Conservation (phyloP, 106 monocot genomes). For the Gastrodia elata region DNA sequence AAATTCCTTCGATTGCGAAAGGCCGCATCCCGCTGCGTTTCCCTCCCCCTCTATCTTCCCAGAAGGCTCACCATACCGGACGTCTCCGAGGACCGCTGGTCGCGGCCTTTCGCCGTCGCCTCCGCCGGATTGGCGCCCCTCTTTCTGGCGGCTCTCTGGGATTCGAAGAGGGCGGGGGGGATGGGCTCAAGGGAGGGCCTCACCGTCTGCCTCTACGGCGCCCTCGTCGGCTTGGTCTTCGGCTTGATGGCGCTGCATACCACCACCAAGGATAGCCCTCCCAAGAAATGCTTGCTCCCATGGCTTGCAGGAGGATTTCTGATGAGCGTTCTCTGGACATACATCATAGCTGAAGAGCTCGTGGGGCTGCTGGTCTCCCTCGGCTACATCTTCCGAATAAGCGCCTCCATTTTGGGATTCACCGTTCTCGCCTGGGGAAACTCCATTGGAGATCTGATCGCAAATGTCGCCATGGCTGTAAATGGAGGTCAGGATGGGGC, state of each 20-base stretch:
- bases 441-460: constrained; percentile 44
- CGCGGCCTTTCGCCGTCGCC: constrained; percentile 20
- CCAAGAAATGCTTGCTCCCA: constrained; percentile 19
- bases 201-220: constrained; percentile 10
- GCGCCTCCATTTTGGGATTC: constrained; percentile 38
- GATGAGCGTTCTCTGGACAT: constrained; percentile 63
- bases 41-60: constrained; percentile 35
- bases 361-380: constrained; percentile 35
- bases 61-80: constrained; percentile 50
- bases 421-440: constrained; percentile 60
- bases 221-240: constrained; percentile 16
- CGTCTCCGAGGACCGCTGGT: constrained; percentile 24
- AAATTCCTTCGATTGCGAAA: neutral
- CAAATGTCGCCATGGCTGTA: constrained; percentile 42
- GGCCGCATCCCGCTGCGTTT: neutral
- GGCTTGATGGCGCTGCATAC: constrained; percentile 20
- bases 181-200: constrained; percentile 4
- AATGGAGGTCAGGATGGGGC: constrained; percentile 30
- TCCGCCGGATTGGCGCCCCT: constrained; percentile 27
- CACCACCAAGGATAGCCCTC: constrained; percentile 19
- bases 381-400: constrained; percentile 31
- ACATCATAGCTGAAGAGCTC: constrained; percentile 38
- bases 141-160: constrained; percentile 32
- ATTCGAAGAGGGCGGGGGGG: constrained; percentile 14
- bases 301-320: constrained; percentile 49